phyloP scores from a whole-genome alignment of 2,329 filamentous ascomycete genomes.

The Capronia coronata region DNA sequence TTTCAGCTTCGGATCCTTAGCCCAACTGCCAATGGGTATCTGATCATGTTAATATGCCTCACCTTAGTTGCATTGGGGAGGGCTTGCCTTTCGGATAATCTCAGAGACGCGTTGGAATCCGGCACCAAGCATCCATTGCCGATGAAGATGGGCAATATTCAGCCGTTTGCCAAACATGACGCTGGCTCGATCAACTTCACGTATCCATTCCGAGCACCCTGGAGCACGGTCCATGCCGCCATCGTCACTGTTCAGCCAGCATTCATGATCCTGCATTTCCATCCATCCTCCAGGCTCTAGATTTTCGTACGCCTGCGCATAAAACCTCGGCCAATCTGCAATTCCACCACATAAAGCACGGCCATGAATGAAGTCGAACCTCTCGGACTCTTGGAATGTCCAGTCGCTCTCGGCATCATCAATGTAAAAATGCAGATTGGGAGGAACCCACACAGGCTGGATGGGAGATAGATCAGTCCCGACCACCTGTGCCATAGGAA shows the following conservation, averaged over 20 bases:
- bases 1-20: slow-evolving; percentile 47
- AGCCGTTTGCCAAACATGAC: slow-evolving; percentile 33
- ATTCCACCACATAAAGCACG: slow-evolving; percentile 52
- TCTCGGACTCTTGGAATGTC: slow-evolving; percentile 32
- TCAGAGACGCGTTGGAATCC: slow-evolving; percentile 51
- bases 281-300: slow-evolving; percentile 38
- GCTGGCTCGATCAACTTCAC: slow-evolving; percentile 31
- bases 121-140: slow-evolving; percentile 35
- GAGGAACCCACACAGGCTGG: slow-evolving; percentile 37
- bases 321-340: slow-evolving; percentile 48
- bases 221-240: slow-evolving; percentile 9
- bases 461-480: slow-evolving; percentile 41
- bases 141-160: slow-evolving; percentile 32
- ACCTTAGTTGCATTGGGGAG: not conserved
- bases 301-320: slow-evolving; percentile 22
- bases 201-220: slow-evolving; percentile 28
- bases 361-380: slow-evolving; percentile 34
- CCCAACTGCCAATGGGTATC: slow-evolving; percentile 47
- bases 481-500: slow-evolving; percentile 25
- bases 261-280: slow-evolving; percentile 34
- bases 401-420: slow-evolving; percentile 35
- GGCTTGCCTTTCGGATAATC: slow-evolving; percentile 38
- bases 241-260: slow-evolving; percentile 17
- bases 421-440: slow-evolving; percentile 33
- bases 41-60: slow-evolving; percentile 16